Percentiles rank a stretch among this genome's conserved stretches.
Conservation (phyloP, 1,284 basidiomycete genomes). For the Puccinia hordei region DNA sequence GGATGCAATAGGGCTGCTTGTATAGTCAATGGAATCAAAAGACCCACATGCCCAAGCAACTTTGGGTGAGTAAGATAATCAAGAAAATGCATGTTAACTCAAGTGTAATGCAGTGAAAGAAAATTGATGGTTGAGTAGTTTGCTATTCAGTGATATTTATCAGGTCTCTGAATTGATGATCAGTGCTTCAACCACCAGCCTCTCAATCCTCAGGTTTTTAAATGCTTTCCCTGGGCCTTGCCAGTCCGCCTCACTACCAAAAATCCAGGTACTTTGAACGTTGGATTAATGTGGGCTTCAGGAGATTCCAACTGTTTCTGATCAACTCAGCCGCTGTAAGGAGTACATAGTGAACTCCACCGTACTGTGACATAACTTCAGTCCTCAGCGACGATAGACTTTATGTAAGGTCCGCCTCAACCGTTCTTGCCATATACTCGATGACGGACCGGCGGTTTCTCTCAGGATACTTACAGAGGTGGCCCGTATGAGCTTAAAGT, state of each 20-base stretch:
- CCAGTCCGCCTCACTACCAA: constrained; percentile 1
- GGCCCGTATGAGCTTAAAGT: no score
- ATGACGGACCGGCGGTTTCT: neutral
- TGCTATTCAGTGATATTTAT: constrained; percentile 14
- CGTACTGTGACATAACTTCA: neutral
- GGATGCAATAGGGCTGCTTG: constrained; percentile 47
- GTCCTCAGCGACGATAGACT: constrained; percentile 1
- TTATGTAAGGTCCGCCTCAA: constrained; percentile 8
- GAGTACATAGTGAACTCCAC: neutral
- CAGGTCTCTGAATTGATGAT: neutral
- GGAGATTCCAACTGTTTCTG: constrained; percentile 17
- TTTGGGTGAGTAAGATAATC: constrained; percentile 22
- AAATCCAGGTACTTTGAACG: constrained; percentile 11
- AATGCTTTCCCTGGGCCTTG: neutral
- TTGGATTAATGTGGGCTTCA: constrained; percentile 23
- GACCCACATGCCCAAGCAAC: constrained; percentile 37
- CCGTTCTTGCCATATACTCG: neutral
- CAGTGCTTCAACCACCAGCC: neutral
- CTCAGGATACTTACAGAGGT: neutral
- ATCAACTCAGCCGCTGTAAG: neutral
- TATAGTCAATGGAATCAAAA: constrained; percentile 42
- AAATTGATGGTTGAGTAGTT: neutral
- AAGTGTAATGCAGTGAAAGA: neutral
- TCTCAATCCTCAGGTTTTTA: neutral
- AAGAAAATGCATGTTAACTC: neutral